Conservation (phyloP, 129 eudicot species). For the Mikania micrantha region DNA sequence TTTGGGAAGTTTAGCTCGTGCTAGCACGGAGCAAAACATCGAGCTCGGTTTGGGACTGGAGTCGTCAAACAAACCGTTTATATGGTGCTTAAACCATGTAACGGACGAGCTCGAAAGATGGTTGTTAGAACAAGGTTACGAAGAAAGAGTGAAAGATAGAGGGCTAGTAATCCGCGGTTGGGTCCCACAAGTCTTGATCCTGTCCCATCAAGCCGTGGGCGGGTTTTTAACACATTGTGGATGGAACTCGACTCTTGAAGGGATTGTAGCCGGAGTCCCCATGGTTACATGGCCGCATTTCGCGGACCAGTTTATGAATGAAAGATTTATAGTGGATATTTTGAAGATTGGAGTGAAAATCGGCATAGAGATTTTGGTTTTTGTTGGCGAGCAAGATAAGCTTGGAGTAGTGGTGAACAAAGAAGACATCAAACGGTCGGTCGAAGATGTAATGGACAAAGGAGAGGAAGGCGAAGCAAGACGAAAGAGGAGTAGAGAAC, state of each 20-base stretch:
- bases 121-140: slow-evolving; percentile 37
- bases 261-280: slow-evolving; percentile 45
- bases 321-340: slow-evolving; percentile 42
- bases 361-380: slow-evolving; percentile 29
- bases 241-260: slow-evolving; percentile 73
- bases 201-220: slow-evolving; percentile 44
- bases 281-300: slow-evolving; percentile 78
- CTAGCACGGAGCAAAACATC: slow-evolving; percentile 26
- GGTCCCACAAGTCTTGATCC: slow-evolving; percentile 64
- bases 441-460: slow-evolving; percentile 36
- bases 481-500: slow-evolving; percentile 28
- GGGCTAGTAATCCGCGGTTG: slow-evolving; percentile 61
- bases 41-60: slow-evolving; percentile 48
- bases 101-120: slow-evolving; percentile 34
- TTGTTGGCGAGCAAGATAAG: slow-evolving; percentile 27
- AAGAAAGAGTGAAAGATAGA: slow-evolving; percentile 46
- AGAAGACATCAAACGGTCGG: slow-evolving; percentile 25
- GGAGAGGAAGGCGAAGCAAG: slow-evolving; percentile 46
- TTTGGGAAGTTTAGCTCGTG: slow-evolving; percentile 48
- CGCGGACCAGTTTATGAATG: slow-evolving; percentile 55
- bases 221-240: slow-evolving; percentile 77
- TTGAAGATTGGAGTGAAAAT: slow-evolving; percentile 39
- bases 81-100: slow-evolving; percentile 36
- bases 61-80: slow-evolving; percentile 30
- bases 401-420: slow-evolving; percentile 28